Evolutionary conservation across 1,284 basidiomycete genomes (phyloP).

Genomic region (Malassezia brasiliensis): DNA sequence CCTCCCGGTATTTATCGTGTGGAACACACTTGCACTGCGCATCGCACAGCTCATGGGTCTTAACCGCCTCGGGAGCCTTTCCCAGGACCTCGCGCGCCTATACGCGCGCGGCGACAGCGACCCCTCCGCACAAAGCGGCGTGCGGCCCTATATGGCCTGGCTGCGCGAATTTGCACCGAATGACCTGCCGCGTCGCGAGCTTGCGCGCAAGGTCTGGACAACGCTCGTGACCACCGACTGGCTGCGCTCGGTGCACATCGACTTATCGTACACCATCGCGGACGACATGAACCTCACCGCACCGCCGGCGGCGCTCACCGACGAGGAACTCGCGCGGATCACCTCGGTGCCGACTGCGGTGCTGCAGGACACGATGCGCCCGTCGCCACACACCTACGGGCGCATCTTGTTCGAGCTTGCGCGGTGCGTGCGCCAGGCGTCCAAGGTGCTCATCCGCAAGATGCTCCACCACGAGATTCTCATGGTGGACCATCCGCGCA

Average conservation of each 20-base stretch:
- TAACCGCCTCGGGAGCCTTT: background rate
- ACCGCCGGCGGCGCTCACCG: background rate
- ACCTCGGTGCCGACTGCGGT: background rate
- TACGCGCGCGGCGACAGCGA: background rate
- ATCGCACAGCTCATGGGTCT: constrained; percentile 4
- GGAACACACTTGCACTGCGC: background rate
- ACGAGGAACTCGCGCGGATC: background rate
- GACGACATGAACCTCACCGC: constrained; percentile 1
- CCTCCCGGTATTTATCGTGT: background rate
- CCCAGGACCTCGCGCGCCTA: background rate
- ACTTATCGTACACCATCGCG: background rate
- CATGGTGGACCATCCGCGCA: background rate
- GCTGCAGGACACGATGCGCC: background rate
- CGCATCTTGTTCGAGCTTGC: background rate
- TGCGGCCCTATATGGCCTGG: background rate
- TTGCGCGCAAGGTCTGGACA: constrained; percentile 1
- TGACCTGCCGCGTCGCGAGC: background rate
- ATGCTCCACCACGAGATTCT: background rate
- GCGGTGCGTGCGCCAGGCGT: background rate
- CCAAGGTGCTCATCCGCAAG: background rate
- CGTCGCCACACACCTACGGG: background rate
- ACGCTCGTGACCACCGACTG: background rate
- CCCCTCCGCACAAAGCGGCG: background rate
- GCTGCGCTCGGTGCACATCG: background rate
- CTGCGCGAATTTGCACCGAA: background rate